Percentiles rank a stretch among this genome's conserved stretches.
Evolutionary conservation across 805 yeast species (phyloP).

Genomic region (Grigorovia yakushimaensis): DNA sequence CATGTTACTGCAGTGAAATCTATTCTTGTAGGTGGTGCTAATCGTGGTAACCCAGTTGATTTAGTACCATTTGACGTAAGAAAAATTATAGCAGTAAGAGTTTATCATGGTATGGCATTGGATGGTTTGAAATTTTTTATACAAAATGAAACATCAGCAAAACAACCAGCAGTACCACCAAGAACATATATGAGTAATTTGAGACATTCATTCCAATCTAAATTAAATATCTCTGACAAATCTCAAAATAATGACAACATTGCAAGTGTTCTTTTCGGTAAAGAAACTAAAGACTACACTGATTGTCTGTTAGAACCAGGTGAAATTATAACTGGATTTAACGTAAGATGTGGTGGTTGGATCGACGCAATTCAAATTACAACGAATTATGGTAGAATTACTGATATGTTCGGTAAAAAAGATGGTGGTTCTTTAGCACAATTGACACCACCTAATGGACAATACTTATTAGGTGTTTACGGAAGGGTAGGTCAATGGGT

Average conservation of each 20-base stretch:
- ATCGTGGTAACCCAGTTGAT: conserved; percentile 24
- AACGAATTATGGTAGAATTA: conserved; percentile 45
- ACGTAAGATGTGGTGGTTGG: conserved; percentile 76
- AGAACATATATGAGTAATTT: conserved; percentile 34
- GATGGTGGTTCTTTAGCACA: conserved; percentile 56
- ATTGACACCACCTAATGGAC: conserved; percentile 56
- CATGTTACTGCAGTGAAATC: conserved; percentile 22
- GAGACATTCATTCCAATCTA: conserved; percentile 13
- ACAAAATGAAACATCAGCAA: conserved; percentile 4
- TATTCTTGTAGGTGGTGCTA: conserved; percentile 17
- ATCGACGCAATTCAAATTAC: conserved; percentile 75
- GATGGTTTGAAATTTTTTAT: conserved; percentile 66
- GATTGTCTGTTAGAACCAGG: conserved; percentile 48
- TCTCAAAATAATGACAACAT: conserved; percentile 9
- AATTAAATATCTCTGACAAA: conserved; percentile 1
- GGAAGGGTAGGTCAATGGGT: conserved; percentile 68
- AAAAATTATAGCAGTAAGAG: conserved; percentile 42
- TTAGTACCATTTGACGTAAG: conserved; percentile 21
- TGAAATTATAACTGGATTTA: conserved; percentile 52
- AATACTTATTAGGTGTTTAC: conserved; percentile 53
- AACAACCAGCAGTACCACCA: conserved; percentile 38
- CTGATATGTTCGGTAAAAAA: conserved; percentile 55
- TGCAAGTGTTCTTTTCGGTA: conserved; percentile 37
- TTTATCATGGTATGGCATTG: conserved; percentile 66
- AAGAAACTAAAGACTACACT: conserved; percentile 39